Evolutionary conservation across 73 alveolate species (phyloP), one percentile per base, ranked within the genome.

Genomic region (Paramecium octaurelia): DNA sequence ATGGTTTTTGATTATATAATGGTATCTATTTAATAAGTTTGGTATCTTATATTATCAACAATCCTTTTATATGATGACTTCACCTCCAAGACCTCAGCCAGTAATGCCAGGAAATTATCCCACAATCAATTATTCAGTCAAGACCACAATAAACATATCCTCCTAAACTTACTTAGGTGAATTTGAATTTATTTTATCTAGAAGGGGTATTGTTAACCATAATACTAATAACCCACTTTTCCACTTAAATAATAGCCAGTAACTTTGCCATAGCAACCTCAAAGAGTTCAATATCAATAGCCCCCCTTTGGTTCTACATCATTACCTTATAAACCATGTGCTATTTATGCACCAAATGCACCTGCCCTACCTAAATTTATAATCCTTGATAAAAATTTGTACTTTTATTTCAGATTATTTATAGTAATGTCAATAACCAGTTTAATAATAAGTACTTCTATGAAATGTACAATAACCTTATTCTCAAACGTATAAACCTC

Each of bases 1-100:
- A 31, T 80, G 91, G 91, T 7, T 80, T 43, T 80, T 80, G 91
- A 80, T 18, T 44, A 54, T 54, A 54, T 20, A 54, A 54, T 54
- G 6, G 18, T 16, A 48, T 48, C 59, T 48, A 48, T 48, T 48
- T 9, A 48, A 44, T 48, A 16, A 16, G 3, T 48, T n/a, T 54
- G 9, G 14, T 18, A 54, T 54, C 69, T 54, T 50, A 54, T 16
- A 18, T n/a, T 16, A 18, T 29, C 14, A 12, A 59, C 20, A 59
- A 59, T 43, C 77, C 34, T 59, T 59, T 59, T 59, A 59, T 18
- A 59, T 59, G 77, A 59, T 59, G 77, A 29, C 43, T 16, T 59
- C 77, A 24, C 77, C 77, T 20, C 12, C 4, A 16, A 59, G 77
- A 21, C 44, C 43, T 3, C 10, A 16, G 16, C 59, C 59, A 12